phyloP scores from a whole-genome alignment of 2,329 filamentous ascomycete species.

The Capronia epimyces region DNA sequence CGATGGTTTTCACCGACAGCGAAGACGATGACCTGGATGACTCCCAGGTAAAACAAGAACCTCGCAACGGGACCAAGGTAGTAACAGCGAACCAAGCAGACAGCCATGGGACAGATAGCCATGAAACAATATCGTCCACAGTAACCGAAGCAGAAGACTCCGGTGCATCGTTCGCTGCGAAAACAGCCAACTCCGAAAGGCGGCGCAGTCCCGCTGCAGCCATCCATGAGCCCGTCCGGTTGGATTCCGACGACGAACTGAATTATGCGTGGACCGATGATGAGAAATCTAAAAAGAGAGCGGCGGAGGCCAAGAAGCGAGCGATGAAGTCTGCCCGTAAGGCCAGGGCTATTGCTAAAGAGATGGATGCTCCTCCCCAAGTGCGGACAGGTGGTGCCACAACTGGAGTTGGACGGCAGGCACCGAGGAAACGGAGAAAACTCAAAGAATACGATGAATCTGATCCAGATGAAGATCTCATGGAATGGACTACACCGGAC shows the following conservation, averaged over 20 bases:
- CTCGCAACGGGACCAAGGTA: background rate
- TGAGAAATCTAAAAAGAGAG: constrained; percentile 3
- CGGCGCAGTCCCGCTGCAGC: background rate
- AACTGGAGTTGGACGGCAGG: constrained; percentile 31
- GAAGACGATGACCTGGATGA: constrained; percentile 24
- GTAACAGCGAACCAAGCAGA: constrained; percentile 1
- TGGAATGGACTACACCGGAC: constrained; percentile 61
- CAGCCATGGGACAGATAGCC: background rate
- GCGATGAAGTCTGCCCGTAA: constrained; percentile 42
- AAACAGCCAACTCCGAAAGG: constrained; percentile 3
- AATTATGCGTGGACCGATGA: constrained; percentile 16
- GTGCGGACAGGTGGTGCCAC: constrained; percentile 31
- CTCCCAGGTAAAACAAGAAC: constrained; percentile 8
- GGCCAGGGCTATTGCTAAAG: constrained; percentile 51
- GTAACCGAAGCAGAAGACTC: constrained; percentile 4
- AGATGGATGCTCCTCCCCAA: constrained; percentile 46
- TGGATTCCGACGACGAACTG: constrained; percentile 20
- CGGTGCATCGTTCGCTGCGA: constrained; percentile 1
- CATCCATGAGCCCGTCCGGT: background rate
- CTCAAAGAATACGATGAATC: constrained; percentile 40
- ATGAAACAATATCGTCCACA: background rate
- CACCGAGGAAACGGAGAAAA: constrained; percentile 32
- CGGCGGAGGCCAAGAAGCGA: constrained; percentile 3
- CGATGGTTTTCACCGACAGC: constrained; percentile 23
- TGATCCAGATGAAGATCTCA: constrained; percentile 50